Evolutionary conservation across 2,329 filamentous ascomycete species (phyloP).

Genomic region (Reticulascus tulasneorum): DNA sequence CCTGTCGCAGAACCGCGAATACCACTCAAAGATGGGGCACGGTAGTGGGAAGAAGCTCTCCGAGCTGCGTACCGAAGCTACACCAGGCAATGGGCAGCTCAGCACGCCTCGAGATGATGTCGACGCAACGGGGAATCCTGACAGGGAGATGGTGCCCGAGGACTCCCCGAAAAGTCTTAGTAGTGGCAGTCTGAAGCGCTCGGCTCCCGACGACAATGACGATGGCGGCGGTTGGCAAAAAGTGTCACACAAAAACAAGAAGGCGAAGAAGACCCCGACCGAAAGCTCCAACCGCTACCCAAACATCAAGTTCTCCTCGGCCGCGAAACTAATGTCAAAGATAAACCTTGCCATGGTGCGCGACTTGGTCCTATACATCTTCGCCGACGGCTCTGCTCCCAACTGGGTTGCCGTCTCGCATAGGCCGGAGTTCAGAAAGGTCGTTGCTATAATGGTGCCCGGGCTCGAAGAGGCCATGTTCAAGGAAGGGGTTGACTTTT

Average conservation of each 20-base stretch:
- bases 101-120: conserved; percentile 5
- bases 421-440: conserved; percentile 65
- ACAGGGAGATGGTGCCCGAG: conserved; percentile 1
- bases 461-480: conserved; percentile 91
- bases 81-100: conserved; percentile 10
- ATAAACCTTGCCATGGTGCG: conserved; percentile 61
- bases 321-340: conserved; percentile 55
- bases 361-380: conserved; percentile 61
- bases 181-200: conserved; percentile 43
- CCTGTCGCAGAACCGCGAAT: too few species aligned
- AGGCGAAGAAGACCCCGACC: conserved; percentile 57
- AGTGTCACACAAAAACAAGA: conserved; percentile 52
- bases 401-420: conserved; percentile 63
- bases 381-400: conserved; percentile 61
- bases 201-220: conserved; percentile 42
- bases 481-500: conserved; percentile 52
- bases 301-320: conserved; percentile 52
- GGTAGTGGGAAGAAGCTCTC: too few species aligned
- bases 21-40: too few species aligned
- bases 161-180: conserved; percentile 21
- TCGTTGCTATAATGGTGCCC: conserved; percentile 87
- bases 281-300: conserved; percentile 55
- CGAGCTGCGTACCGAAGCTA: too few species aligned
- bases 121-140: background rate
- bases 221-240: conserved; percentile 49